Conservation (phyloP, 1,284 basidiomycete genomes). For the Malassezia equina region DNA sequence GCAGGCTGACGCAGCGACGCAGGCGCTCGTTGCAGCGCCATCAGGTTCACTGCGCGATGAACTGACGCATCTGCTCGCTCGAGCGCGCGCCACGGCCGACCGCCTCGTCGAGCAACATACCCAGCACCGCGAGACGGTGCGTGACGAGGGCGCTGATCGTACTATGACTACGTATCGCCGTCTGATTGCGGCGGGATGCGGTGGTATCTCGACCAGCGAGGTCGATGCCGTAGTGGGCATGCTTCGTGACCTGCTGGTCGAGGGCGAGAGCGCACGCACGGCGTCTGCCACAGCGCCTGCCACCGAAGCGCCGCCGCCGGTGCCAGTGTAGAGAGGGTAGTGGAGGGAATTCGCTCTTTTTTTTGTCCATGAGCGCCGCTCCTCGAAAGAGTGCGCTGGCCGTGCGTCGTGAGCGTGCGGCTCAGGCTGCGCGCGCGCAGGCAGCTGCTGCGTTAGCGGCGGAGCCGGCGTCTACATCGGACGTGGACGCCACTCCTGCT, state of each 20-base stretch:
- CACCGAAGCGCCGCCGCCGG: neutral
- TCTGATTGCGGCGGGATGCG: slow-evolving; percentile 43
- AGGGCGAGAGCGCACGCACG: neutral
- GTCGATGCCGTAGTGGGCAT: slow-evolving; percentile 43
- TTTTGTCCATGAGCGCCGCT: neutral
- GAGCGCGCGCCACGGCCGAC: slow-evolving; percentile 24
- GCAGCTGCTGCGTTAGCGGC: neutral
- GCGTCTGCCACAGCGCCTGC: neutral
- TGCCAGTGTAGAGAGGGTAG: neutral
- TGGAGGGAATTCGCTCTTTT: neutral
- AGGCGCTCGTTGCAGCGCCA: neutral
- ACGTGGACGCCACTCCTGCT: too few relatives aligned
- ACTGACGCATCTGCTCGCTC: slow-evolving; percentile 22
- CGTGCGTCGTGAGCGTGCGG: slow-evolving; percentile 13
- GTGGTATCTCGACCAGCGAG: slow-evolving; percentile 39
- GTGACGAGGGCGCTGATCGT: slow-evolving; percentile 33
- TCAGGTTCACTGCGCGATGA: slow-evolving; percentile 4
- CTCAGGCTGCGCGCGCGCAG: neutral
- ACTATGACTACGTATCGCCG: slow-evolving; percentile 44
- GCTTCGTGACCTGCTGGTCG: slow-evolving; percentile 40
- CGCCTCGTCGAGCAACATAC: slow-evolving; percentile 24
- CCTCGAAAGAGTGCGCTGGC: slow-evolving; percentile 12
- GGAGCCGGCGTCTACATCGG: neutral
- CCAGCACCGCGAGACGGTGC: slow-evolving; percentile 12
- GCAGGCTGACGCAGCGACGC: neutral